Percentiles rank a stretch among this genome's conserved stretches.
phyloP scores from a whole-genome alignment of 257 asterid genomes.

The Avicennia marina region DNA sequence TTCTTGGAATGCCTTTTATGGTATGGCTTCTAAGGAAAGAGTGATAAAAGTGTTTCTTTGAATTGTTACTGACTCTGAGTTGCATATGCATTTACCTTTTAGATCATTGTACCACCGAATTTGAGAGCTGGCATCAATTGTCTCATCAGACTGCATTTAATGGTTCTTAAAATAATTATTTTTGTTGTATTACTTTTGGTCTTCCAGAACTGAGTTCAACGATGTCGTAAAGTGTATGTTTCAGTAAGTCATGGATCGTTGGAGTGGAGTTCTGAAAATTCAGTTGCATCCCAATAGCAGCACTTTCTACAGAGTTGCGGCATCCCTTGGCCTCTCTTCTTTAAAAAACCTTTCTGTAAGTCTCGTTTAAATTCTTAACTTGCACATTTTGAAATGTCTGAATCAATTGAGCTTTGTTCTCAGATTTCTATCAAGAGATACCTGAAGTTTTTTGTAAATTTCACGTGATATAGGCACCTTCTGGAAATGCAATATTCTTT shows the following conservation, averaged over 20 bases:
- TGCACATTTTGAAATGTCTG: no score
- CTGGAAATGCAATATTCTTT: slow-evolving; percentile 82
- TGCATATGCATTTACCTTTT: not conserved
- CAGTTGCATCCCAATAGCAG: slow-evolving; percentile 52
- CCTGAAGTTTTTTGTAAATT: slow-evolving; percentile 2
- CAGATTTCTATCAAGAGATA: not conserved
- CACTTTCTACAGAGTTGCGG: slow-evolving; percentile 66
- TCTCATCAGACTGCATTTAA: slow-evolving; percentile 3
- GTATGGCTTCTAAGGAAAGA: not conserved
- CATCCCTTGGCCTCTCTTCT: slow-evolving; percentile 68
- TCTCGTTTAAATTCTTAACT: slow-evolving; percentile 11
- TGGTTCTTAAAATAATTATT: not conserved
- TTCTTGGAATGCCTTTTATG: not conserved
- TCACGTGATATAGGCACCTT: slow-evolving; percentile 56
- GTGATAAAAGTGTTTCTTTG: not conserved
- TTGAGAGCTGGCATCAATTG: no score
- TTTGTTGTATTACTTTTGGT: not conserved
- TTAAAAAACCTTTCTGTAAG: slow-evolving; percentile 58
- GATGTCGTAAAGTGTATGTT: slow-evolving; percentile 4
- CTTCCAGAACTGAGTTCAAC: slow-evolving; percentile 4
- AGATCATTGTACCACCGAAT: not conserved
- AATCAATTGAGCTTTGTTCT: not conserved
- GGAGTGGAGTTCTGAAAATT: slow-evolving; percentile 75
- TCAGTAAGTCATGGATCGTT: slow-evolving; percentile 65
- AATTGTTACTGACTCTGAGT: not conserved